A percentile compares a stretch with the other conserved stretches of the same genome.
Conservation (phyloP, 1,284 basidiomycete genomes). For the Apiotrichum laibachii region DNA sequence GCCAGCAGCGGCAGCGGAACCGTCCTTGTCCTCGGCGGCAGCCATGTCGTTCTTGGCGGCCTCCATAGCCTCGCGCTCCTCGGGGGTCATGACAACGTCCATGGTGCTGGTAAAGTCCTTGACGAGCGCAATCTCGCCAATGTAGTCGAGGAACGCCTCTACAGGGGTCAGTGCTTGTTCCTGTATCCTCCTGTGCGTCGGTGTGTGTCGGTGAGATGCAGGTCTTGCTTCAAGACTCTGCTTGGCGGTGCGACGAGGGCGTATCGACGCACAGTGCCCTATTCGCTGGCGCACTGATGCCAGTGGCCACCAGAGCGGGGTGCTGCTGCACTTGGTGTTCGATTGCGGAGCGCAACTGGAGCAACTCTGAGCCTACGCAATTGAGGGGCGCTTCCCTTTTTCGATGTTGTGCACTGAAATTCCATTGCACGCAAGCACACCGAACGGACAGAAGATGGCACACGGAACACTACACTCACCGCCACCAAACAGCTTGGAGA, state of each 20-base stretch:
- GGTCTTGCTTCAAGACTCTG: not conserved
- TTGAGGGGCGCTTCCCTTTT: no score
- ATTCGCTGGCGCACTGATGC: no score
- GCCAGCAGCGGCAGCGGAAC: constrained; percentile 11
- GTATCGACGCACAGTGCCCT: no score
- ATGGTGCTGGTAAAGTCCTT: constrained; percentile 57
- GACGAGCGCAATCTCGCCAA: constrained; percentile 89
- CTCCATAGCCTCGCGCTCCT: constrained; percentile 85
- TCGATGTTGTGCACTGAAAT: no score
- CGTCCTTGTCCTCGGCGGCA: constrained; percentile 15
- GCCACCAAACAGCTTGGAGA: constrained; percentile 87
- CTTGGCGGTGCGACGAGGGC: no score
- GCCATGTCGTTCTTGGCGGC: constrained; percentile 47
- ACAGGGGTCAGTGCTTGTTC: constrained; percentile 9
- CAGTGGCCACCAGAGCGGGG: no score
- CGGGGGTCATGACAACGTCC: constrained; percentile 64
- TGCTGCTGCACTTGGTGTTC: no score
- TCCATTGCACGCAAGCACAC: no score
- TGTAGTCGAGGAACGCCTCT: constrained; percentile 67
- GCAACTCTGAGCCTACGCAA: no score
- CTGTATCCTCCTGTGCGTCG: not conserved
- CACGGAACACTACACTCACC: constrained; percentile 58
- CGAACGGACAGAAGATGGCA: no score
- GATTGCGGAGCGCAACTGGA: no score
- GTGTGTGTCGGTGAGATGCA: not conserved